These are phyloP conservation scores for Ormosia semicastrata DNA, from an alignment of 306 rosid species.

Conservation along the genomic window DNA sequence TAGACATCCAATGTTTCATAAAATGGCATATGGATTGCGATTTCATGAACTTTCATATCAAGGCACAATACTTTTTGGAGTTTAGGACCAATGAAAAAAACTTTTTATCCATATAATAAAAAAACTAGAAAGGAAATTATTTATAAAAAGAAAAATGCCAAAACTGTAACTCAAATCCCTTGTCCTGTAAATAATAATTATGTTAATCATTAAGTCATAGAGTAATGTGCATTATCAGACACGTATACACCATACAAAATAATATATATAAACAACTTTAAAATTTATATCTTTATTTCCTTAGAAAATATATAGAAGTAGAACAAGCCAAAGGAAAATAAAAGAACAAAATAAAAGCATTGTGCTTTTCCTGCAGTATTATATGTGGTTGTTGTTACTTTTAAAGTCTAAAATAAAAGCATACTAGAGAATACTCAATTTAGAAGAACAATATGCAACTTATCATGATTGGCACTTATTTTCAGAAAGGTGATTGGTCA, in stretches of 20 bases:
- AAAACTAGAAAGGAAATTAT: neutral
- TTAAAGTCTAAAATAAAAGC: too few relatives aligned
- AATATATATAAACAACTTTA: neutral
- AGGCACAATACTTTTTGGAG: neutral
- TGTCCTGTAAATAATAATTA: slow-evolving; percentile 13
- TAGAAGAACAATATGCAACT: too few relatives aligned
- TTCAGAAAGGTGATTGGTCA: slow-evolving; percentile 55
- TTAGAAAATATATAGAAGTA: slow-evolving; percentile 3
- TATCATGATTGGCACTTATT: too few relatives aligned
- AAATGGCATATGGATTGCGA: neutral
- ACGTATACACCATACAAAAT: neutral
- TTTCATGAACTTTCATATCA: neutral
- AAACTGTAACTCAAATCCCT: slow-evolving; percentile 6
- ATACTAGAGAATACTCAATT: too few relatives aligned
- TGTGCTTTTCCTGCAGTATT: too few relatives aligned
- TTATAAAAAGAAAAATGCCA: neutral
- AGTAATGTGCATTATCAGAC: neutral
- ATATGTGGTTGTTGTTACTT: too few relatives aligned
- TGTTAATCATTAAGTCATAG: neutral
- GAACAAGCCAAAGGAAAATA: slow-evolving; percentile 1
- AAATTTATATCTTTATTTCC: neutral
- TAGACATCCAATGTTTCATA: slow-evolving; percentile 12
- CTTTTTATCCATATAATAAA: neutral
- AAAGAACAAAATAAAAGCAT: too few relatives aligned
- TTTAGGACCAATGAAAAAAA: neutral